These are phyloP conservation scores for Venustampulla echinocandica DNA, from an alignment of 495 filamentous ascomycete species.

Conservation along the genomic window DNA sequence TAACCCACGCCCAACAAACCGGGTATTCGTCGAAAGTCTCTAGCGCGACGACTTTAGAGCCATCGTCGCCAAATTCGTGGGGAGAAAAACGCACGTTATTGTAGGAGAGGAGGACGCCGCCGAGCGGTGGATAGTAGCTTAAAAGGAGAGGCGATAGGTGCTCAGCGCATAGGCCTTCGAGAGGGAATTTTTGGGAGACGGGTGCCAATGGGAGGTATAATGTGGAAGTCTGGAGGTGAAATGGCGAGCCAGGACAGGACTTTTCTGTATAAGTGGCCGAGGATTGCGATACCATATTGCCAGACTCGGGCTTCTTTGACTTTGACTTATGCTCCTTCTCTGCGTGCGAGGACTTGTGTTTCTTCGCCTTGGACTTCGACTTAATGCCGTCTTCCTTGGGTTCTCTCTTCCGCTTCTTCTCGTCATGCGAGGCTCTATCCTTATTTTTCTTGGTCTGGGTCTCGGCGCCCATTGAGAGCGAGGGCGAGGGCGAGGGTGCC, in stretches of 20 bases:
- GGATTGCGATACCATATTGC: conserved; percentile 5
- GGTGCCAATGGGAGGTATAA: conserved; percentile 66
- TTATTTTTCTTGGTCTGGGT: conserved; percentile 19
- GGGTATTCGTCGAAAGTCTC: conserved; percentile 58
- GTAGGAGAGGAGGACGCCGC: conserved; percentile 65
- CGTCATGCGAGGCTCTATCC: conserved; percentile 25
- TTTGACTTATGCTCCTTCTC: conserved; percentile 44
- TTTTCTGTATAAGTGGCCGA: conserved; percentile 1
- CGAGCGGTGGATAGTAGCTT: conserved; percentile 62
- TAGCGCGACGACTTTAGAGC: conserved; percentile 36
- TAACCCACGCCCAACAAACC: conserved; percentile 59
- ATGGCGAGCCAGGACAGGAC: conserved; percentile 42
- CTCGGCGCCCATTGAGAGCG: too few relatives aligned
- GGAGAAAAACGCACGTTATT: conserved; percentile 43
- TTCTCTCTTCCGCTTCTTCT: conserved; percentile 46
- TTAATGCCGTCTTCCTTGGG: conserved; percentile 35
- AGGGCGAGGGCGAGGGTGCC: conserved; percentile 4
- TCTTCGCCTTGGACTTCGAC: conserved; percentile 31
- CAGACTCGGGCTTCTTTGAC: conserved; percentile 33
- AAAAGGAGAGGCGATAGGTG: conserved; percentile 70
- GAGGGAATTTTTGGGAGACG: conserved; percentile 51
- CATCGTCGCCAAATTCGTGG: conserved; percentile 24
- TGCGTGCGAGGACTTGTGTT: conserved; percentile 25
- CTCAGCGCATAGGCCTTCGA: conserved; percentile 59
- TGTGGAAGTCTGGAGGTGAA: conserved; percentile 51